phyloP scores from a whole-genome alignment of 805 yeast species.

The Naumovozyma dairenensis region DNA sequence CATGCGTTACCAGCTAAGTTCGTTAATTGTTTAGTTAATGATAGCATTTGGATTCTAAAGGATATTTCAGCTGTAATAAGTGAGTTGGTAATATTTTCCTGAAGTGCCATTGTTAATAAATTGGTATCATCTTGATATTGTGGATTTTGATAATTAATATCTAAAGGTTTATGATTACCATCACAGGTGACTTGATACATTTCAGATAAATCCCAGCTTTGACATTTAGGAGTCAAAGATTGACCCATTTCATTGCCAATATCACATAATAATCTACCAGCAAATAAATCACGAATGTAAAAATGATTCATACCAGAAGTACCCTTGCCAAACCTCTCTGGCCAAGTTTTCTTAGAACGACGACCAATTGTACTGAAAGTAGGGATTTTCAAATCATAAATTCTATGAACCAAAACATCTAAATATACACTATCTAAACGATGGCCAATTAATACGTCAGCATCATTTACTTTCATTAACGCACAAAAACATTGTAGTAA shows the following conservation, averaged over 20 bases:
- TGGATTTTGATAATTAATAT: conserved; percentile 61
- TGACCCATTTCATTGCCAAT: conserved; percentile 92
- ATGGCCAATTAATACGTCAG: conserved; percentile 88
- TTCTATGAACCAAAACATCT: conserved; percentile 71
- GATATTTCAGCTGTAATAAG: conserved; percentile 69
- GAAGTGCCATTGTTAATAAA: conserved; percentile 57
- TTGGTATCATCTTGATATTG: conserved; percentile 58
- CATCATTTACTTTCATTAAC: conserved; percentile 65
- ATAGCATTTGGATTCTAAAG: conserved; percentile 71
- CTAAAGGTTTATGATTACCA: conserved; percentile 50
- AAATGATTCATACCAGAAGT: conserved; percentile 42
- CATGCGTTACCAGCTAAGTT: conserved; percentile 95
- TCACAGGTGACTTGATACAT: conserved; percentile 78
- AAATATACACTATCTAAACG: conserved; percentile 67
- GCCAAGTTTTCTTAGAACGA: conserved; percentile 66
- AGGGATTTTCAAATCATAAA: conserved; percentile 61
- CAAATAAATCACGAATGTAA: conserved; percentile 56
- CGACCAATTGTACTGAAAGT: conserved; percentile 83
- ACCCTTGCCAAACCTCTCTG: conserved; percentile 54
- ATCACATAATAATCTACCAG: conserved; percentile 87
- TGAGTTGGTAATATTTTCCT: conserved; percentile 59
- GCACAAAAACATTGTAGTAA: conserved; percentile 69
- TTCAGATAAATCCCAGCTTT: conserved; percentile 87
- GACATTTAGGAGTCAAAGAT: conserved; percentile 83
- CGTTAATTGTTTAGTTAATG: conserved; percentile 84